Percentiles rank a stretch among this genome's conserved stretches.
Evolutionary conservation across 495 filamentous ascomycete species (phyloP).

Genomic region (Penicillium samsonianum): DNA sequence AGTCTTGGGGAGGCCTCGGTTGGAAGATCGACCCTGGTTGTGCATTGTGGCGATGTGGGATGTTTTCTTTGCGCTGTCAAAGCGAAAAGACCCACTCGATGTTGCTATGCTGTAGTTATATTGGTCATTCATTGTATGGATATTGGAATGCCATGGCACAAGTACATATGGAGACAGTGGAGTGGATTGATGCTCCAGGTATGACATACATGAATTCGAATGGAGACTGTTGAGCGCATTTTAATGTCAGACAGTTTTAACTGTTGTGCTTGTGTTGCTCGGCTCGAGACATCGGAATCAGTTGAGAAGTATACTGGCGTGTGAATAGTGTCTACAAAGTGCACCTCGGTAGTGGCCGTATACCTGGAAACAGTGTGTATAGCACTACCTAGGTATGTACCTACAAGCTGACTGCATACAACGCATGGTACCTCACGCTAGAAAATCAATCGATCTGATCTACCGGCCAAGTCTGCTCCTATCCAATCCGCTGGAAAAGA

Average conservation of each 20-base stretch:
- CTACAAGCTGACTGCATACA: constrained; percentile 1
- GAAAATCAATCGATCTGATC: constrained; percentile 9
- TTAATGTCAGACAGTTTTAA: constrained; percentile 3
- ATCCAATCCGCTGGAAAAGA: constrained; percentile 7
- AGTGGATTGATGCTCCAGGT: constrained; percentile 16
- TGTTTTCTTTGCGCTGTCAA: not conserved
- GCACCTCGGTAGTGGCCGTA: not conserved
- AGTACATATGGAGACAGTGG: not conserved
- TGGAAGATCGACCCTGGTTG: constrained; percentile 8
- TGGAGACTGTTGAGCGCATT: constrained; percentile 13
- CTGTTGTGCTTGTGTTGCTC: constrained; percentile 16
- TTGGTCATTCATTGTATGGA: not conserved
- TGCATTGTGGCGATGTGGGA: constrained; percentile 14
- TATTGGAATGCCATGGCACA: not conserved
- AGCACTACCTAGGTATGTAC: not conserved
- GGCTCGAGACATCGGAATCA: constrained; percentile 2
- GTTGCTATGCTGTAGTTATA: too few relatives aligned
- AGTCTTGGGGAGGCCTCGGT: not conserved
- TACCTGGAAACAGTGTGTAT: not conserved
- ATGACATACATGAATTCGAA: constrained; percentile 32
- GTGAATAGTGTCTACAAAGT: not conserved
- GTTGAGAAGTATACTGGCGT: not conserved
- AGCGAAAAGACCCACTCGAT: constrained; percentile 2
- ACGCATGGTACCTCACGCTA: constrained; percentile 12
- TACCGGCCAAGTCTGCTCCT: constrained; percentile 14